These are phyloP conservation scores for Platanthera zijinensis DNA, from an alignment of 106 monocot genomes.

Conservation along the genomic window DNA sequence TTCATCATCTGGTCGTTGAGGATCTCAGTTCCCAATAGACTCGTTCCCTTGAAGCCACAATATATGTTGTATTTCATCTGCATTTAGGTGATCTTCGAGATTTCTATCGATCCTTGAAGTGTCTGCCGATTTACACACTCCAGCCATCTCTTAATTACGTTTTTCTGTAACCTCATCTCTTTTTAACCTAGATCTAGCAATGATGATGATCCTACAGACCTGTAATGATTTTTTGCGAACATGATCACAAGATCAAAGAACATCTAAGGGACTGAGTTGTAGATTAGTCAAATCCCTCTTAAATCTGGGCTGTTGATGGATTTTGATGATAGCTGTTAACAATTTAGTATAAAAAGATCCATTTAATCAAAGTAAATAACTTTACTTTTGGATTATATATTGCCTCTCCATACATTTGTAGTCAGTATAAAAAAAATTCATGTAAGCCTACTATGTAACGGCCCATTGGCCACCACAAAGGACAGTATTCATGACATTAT, in stretches of 20 bases:
- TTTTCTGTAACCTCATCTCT: background rate
- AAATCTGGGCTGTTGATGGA: no score
- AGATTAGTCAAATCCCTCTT: background rate
- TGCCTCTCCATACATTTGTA: no score
- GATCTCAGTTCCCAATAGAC: constrained; percentile 48
- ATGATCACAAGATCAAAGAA: constrained; percentile 67
- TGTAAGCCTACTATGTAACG: no score
- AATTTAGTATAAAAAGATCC: no score
- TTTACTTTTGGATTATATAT: no score
- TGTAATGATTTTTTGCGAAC: constrained; percentile 66
- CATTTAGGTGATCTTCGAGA: background rate
- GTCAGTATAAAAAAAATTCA: no score
- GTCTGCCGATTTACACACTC: background rate
- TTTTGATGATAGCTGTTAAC: no score
- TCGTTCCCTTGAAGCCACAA: constrained; percentile 87
- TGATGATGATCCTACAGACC: constrained; percentile 30
- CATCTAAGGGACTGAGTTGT: constrained; percentile 72
- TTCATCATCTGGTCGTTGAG: constrained; percentile 73
- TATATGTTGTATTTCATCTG: constrained; percentile 25
- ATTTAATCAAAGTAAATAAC: no score
- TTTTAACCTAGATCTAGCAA: background rate
- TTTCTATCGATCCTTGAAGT: background rate
- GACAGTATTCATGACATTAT: no score
- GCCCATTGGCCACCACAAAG: no score
- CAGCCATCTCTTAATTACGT: background rate